Base-by-base conservation (phyloP, 164 flowering plant species). In the Berberis thunbergii region DNA sequence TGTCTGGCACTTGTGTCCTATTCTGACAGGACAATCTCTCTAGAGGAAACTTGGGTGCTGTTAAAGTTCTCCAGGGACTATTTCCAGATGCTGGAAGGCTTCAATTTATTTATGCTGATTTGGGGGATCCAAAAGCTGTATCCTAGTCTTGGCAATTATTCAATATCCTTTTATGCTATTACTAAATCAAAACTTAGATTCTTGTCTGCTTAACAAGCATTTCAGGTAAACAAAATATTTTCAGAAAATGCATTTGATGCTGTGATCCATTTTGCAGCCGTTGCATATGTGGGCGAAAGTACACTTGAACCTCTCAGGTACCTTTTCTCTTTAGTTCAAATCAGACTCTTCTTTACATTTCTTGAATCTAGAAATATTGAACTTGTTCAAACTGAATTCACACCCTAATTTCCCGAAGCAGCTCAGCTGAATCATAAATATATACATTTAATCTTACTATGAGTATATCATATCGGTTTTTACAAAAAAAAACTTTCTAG, bases 201-300 rank as follows among this genome's bases (percentile, higher is more conserved):
- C 49, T 44, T 4, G 13, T 64, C 74, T 68, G 75, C 84, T 81
- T 88, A 54, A 84, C 74, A 55, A 2, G 39, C 43, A 45, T 61
- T 55, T 68, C 77, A 92, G 98, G 98, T 92, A 45, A 77, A 83
- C 67, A 85, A 78, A 75, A 83, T 92, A 64, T 92, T 92, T 73
- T 72, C 94, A 48, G 86, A 88, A 72, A 92, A 92, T 76, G 91
- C 93, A 60, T 92, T 92, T 77, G 98, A 92, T 78, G 98, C 98
- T 46, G 98, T 93, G 67, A 93, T 93, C 74, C 98, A 89, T 79
- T 93, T 93, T 76, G 97, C 98, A n/a, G 98, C 98, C 54, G 98
- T 93, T 63, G 97, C 98, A 49, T 93, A 93, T 79, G 98, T 93
- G 60, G 98, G 98, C 63, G 98, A 93, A 81, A 93, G 98, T 78